Base-by-base conservation (phyloP, 352 stramenopile genomes). In the Globisporangium parvum region DNA sequence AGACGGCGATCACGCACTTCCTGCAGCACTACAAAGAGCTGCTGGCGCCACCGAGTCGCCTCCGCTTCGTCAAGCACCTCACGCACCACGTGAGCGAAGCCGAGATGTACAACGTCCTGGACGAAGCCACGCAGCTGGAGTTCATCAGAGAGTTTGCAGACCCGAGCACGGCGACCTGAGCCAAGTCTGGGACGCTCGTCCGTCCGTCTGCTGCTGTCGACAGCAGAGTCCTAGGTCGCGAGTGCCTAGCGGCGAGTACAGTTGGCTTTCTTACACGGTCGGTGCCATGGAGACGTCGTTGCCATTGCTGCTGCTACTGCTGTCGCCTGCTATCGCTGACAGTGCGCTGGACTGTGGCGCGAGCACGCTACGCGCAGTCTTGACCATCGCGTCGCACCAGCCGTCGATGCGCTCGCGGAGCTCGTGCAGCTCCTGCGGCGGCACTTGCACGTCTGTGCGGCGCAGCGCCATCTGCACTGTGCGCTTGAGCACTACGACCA, bases 91-190 rank as follows among this genome's bases (percentile, higher is more conserved):
- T 66, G 28, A 53, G 53, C 8, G 75, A 85, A 23, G 75, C 75
- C 45, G 72, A 79, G 57, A 82, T 85, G 75, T 85, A 80, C 66
- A 85, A 83, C 42, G 72, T 85, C 17, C 49, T 85, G 28, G 75
- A 85, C 63, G 57, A 67, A 12, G 68, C 63, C 11, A 75, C 73
- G 31, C 70, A 67, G 21, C 50, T 71, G 6, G 72, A 71, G 50
- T 79, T 65, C 57, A 45, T 85, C 44, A 63, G 57, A 0, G 62
- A 82, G 47, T 85, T 85, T 42, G 59, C 55, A 15, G 41, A 68
- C 37, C 9, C 63, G 15, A 10, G 5, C 20, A 53, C 44, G 10
- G 42, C 40, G 23, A 50, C 50, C 28, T 57, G 48, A 53, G 31
- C 5, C 26, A 28, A 3, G 31, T 37, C 1, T 8, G 31, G 2